Evolutionary conservation across 805 yeast genomes (phyloP).

Genomic region (Starmerella cellae): DNA sequence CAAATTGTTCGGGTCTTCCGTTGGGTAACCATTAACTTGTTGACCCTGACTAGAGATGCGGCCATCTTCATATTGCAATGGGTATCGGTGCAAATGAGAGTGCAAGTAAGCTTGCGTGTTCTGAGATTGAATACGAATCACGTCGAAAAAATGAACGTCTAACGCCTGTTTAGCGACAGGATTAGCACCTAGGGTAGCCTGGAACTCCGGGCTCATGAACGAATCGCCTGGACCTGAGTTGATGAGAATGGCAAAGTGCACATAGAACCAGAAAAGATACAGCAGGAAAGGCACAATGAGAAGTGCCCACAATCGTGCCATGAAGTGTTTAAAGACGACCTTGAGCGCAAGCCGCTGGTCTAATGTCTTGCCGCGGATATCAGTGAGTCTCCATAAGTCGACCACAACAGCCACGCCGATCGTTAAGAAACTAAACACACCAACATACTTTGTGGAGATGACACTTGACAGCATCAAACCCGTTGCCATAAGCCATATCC

Average conservation of each 20-base stretch:
- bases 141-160: slow-evolving; percentile 49
- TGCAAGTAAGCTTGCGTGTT: slow-evolving; percentile 55
- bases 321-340: slow-evolving; percentile 46
- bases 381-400: slow-evolving; percentile 41
- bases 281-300: slow-evolving; percentile 60
- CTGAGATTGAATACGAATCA: slow-evolving; percentile 52
- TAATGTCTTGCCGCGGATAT: slow-evolving; percentile 64
- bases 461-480: slow-evolving; percentile 84
- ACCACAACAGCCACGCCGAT: slow-evolving; percentile 83
- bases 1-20: slow-evolving; percentile 69
- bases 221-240: slow-evolving; percentile 90
- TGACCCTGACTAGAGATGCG: slow-evolving; percentile 90
- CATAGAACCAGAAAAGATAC: slow-evolving; percentile 59
- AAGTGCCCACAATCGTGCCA: slow-evolving; percentile 47
- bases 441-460: slow-evolving; percentile 93
- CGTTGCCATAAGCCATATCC: slow-evolving; percentile 78
- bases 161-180: slow-evolving; percentile 55
- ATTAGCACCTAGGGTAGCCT: slow-evolving; percentile 65
- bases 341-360: slow-evolving; percentile 22
- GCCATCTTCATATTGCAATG: slow-evolving; percentile 90
- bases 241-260: slow-evolving; percentile 64
- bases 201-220: slow-evolving; percentile 78
- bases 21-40: slow-evolving; percentile 81
- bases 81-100: slow-evolving; percentile 75
- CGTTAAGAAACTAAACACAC: slow-evolving; percentile 72